These are phyloP conservation scores for Aspergillus sp. DNA, from an alignment of 2,329 filamentous ascomycete species.

Conservation along the genomic window DNA sequence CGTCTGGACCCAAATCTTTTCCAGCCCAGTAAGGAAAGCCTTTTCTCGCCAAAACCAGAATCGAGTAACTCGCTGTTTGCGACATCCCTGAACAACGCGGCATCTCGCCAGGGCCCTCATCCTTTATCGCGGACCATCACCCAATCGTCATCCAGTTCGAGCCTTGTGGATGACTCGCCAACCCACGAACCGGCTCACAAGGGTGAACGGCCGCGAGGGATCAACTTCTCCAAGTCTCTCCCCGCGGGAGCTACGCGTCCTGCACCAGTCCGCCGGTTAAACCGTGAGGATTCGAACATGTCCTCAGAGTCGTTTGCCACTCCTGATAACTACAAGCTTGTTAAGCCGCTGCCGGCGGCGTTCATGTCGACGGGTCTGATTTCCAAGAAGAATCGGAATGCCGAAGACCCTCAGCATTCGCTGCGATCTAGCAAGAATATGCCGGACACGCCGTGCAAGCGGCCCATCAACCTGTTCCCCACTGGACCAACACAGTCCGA, in stretches of 20 bases:
- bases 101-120: slow-evolving; percentile 52
- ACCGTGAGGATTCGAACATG: slow-evolving; percentile 44
- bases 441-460: slow-evolving; percentile 95
- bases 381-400: slow-evolving; percentile 84
- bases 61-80: slow-evolving; percentile 42
- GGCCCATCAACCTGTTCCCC: slow-evolving; percentile 63
- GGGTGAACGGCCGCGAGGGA: slow-evolving; percentile 47
- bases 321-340: slow-evolving; percentile 67
- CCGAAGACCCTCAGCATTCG: slow-evolving; percentile 56
- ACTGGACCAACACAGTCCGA: slow-evolving; percentile 62
- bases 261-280: slow-evolving; percentile 34
- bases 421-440: slow-evolving; percentile 58
- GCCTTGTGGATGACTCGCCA: slow-evolving; percentile 64
- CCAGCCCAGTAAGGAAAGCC: slow-evolving; percentile 57
- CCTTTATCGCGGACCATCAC: slow-evolving; percentile 81
- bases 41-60: slow-evolving; percentile 58
- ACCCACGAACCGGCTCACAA: slow-evolving; percentile 55
- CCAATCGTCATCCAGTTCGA: slow-evolving; percentile 78
- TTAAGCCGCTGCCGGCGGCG: slow-evolving; percentile 69
- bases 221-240: slow-evolving; percentile 67
- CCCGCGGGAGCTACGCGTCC: slow-evolving; percentile 59
- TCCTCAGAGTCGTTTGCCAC: slow-evolving; percentile 59
- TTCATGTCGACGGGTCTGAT: slow-evolving; percentile 94
- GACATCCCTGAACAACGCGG: slow-evolving; percentile 21
- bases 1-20: slow-evolving; percentile 68